A percentile compares a stretch with the other conserved stretches of the same genome.
Conservation (phyloP, 257 asterid genomes). For the Mentha longifolia region DNA sequence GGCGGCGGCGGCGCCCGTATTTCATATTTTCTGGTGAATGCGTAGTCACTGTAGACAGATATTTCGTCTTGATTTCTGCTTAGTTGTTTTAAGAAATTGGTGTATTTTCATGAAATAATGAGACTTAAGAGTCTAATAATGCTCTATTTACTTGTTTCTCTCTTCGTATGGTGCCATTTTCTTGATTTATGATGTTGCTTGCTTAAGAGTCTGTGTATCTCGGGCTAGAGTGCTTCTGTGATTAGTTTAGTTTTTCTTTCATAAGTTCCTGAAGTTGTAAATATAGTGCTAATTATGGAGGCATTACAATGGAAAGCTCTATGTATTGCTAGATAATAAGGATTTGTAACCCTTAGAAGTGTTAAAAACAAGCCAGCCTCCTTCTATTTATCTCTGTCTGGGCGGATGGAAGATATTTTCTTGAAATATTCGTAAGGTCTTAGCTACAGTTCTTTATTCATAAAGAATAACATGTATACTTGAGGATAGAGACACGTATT, state of each 20-base stretch:
- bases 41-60: neutral
- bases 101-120: neutral
- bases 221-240: neutral
- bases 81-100: neutral
- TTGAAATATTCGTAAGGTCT: constrained; percentile 2
- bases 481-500: neutral
- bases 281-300: neutral
- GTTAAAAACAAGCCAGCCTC: neutral
- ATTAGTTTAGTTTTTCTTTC: neutral
- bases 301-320: neutral
- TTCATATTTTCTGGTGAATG: constrained; percentile 73
- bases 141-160: neutral
- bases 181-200: neutral
- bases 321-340: neutral
- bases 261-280: neutral
- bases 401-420: neutral
- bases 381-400: neutral
- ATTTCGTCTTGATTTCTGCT: constrained; percentile 5
- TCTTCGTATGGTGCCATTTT: neutral
- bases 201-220: neutral
- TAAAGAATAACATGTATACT: neutral
- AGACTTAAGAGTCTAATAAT: neutral
- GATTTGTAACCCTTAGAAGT: neutral
- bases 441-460: neutral
- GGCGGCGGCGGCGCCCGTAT: constrained; percentile 80